Conservation (phyloP, 1,139 yeast genomes). For the Debaryomycetaceae sp. region DNA sequence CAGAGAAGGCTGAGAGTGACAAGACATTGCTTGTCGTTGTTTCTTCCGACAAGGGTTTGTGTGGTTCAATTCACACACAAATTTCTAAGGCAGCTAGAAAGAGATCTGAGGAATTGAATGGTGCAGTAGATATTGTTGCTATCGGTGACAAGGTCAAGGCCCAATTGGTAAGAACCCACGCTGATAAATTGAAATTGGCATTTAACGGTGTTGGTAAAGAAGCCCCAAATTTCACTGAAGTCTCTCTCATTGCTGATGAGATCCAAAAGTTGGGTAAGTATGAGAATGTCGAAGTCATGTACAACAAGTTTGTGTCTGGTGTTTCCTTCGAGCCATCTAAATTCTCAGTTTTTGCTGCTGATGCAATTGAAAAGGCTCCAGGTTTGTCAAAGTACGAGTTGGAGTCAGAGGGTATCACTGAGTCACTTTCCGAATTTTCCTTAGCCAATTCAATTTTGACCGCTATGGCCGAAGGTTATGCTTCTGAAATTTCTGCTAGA, state of each 20-base stretch:
- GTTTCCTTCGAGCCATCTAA: slow-evolving; percentile 85
- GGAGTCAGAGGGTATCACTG: slow-evolving; percentile 67
- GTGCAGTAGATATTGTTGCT: slow-evolving; percentile 77
- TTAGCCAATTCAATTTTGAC: slow-evolving; percentile 86
- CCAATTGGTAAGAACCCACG: slow-evolving; percentile 82
- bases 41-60: slow-evolving; percentile 96
- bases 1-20: slow-evolving; percentile 50
- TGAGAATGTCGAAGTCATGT: slow-evolving; percentile 75
- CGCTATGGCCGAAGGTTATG: slow-evolving; percentile 97
- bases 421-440: slow-evolving; percentile 76
- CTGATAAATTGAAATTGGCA: slow-evolving; percentile 65
- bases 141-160: slow-evolving; percentile 92
- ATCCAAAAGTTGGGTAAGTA: slow-evolving; percentile 66
- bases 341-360: slow-evolving; percentile 65
- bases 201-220: slow-evolving; percentile 94
- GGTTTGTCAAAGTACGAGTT: slow-evolving; percentile 80
- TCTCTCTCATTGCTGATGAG: slow-evolving; percentile 84
- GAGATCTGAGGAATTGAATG: slow-evolving; percentile 54
- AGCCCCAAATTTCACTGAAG: slow-evolving; percentile 91
- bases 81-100: slow-evolving; percentile 83
- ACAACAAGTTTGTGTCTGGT: slow-evolving; percentile 84
- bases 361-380: slow-evolving; percentile 80
- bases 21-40: slow-evolving; percentile 78
- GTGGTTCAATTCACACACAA: slow-evolving; percentile 98
- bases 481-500: slow-evolving; percentile 97